A percentile compares a stretch with the other conserved stretches of the same genome.
These are phyloP conservation scores for Cetradonia linearis DNA, from an alignment of 495 filamentous ascomycete genomes.

Conservation along the genomic window DNA sequence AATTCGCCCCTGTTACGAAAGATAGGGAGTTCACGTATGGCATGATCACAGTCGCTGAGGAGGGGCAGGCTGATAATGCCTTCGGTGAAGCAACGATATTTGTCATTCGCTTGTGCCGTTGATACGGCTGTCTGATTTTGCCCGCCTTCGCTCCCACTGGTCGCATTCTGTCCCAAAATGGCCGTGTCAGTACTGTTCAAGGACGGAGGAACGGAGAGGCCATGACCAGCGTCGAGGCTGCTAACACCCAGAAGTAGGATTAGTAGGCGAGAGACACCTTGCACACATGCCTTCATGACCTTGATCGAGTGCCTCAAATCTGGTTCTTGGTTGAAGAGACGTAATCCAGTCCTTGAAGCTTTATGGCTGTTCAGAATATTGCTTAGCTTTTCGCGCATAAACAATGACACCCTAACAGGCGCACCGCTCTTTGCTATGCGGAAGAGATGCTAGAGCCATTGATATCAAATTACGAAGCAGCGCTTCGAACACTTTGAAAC, in stretches of 20 bases:
- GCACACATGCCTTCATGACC: background rate
- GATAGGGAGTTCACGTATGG: background rate
- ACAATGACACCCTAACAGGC: no score
- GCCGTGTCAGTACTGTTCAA: background rate
- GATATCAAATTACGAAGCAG: no score
- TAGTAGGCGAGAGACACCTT: background rate
- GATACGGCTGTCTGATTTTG: no score
- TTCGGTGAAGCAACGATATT: no score
- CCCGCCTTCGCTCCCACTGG: background rate
- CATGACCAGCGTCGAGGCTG: background rate
- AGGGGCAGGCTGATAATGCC: background rate
- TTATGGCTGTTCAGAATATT: background rate
- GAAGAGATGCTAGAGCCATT: no score
- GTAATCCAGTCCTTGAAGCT: background rate
- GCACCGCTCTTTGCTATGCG: no score
- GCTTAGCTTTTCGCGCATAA: no score
- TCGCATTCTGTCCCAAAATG: background rate
- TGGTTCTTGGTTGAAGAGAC: background rate
- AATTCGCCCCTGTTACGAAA: background rate
- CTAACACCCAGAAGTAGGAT: background rate
- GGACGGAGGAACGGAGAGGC: background rate
- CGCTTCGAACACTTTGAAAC: no score
- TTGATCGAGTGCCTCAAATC: no score
- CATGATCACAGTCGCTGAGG: background rate
- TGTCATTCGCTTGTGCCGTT: no score